Evolutionary conservation across 2,329 filamentous ascomycete genomes (phyloP), one percentile per base, ranked within the genome.

Genomic region (Myriosclerotinia duriaeana): DNA sequence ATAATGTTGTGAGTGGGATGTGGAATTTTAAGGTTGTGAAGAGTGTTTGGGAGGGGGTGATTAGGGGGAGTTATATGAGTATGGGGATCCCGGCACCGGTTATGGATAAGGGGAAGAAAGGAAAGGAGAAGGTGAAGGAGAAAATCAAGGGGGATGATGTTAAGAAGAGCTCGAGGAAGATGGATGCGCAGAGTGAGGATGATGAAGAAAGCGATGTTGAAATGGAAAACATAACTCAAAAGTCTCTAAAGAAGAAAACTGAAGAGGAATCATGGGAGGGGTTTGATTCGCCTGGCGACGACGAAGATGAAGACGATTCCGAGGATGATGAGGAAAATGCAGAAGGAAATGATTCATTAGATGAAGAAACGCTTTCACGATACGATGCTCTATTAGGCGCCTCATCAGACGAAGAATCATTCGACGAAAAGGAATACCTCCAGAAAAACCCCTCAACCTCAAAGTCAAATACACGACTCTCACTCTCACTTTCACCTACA

Each of bases 1-100:
- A 64, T 77, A 86, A 86, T 76, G 83, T 86, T n/a, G 77, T 78
- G 65, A 83, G 83, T 67, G 77, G 84, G 61, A 72, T 87, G 70
- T 84, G 79, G 71, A 85, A 85, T 72, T 81, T 82, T 64, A 81
- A 80, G 66, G 78, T 78, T 9, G 83, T 85, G 40, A 84, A 81
- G 74, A 80, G 82, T 67, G 80, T 78, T 3, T 75, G 85, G 67
- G 77, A 77, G 46, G 75, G 78, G 63, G 73, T 78, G 14, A 70
- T 77, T 36, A 70, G 67, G 11, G 72, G 69, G 26, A 72, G 76
- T 66, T 74, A 74, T 71, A 65, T 69, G 63, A 70, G 72, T 30
- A 71, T 76, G 64, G 72, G 72, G 14, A 73, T 77, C 48, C 72
- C 73, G 17, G 69, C 70, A 30, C 72, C 73, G 12, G 70, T 66